Base-by-base conservation (phyloP, 2,329 filamentous ascomycete species). In the Rasamsonia emersonii region DNA sequence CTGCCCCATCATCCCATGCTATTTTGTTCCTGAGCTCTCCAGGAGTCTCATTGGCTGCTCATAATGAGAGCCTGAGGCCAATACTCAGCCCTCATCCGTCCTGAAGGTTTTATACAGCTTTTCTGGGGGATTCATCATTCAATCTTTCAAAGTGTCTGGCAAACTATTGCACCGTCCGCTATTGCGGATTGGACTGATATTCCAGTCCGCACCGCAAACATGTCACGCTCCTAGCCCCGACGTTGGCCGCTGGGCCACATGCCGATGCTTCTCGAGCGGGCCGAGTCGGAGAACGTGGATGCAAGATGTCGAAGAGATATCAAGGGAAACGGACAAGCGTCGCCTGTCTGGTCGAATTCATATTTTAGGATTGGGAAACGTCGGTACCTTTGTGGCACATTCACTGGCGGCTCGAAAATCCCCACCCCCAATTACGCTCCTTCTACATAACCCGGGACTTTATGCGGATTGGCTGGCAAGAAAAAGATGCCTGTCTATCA, bases 321-420 rank as follows among this genome's bases (percentile, higher is more conserved):
- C 47, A 5, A 30, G 30, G 17, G 40, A 43, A 9, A 34, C 42
- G n/a, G 35, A 32, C 2, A 4, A 39, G 11, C 38, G 37, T 19
- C 42, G 43, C 19, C 35, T 58, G 23, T 54, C 53, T 5, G 56
- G 64, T 38, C 70, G 78, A 19, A 79, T 93, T 39, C 77, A 91
- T 49, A 70, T 95, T 28, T 62, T 94, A 3, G 88, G 89, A 8
- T 53, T 82, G 8, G 88, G 88, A 20, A 93, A 86, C 51, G 67
- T 94, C 9, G 88, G 86, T 9, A 76, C 76, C 25, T 73, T 95
- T 16, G 75, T 88, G 41, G 86, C 88, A 16, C 78, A 80, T 51
- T 75, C 76, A 14, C 64, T 95, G 8, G 72, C 75, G 14, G 68
- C 71, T 13, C 63, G 77, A 6, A 64, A 68, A 5, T 59, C 73